Conservation (phyloP, 495 filamentous ascomycete species). For the Halenospora varia region DNA sequence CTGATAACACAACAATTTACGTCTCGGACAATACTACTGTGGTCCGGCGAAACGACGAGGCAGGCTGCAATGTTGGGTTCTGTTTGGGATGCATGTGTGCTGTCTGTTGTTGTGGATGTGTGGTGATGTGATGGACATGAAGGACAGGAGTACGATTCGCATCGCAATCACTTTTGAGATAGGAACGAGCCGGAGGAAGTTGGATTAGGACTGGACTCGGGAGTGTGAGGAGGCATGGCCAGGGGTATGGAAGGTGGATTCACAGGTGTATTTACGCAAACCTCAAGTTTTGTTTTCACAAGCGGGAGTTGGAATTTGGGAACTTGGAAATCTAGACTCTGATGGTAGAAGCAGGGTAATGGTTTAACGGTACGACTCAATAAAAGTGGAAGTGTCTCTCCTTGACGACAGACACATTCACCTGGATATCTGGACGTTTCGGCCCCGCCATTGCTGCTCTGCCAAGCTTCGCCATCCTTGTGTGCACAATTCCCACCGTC, state of each 20-base stretch:
- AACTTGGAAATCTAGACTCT: no score
- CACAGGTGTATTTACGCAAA: no score
- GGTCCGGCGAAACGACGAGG: background rate
- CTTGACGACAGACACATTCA: background rate
- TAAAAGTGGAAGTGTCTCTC: background rate
- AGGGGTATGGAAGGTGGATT: no score
- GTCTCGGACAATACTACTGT: background rate
- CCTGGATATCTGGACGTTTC: background rate
- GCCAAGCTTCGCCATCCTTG: constrained; percentile 6
- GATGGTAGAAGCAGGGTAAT: no score
- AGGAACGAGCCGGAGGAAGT: no score
- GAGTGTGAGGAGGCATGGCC: no score
- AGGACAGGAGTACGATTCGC: background rate
- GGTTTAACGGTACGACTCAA: no score
- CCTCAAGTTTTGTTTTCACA: no score
- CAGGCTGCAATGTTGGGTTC: background rate
- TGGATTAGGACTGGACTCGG: no score
- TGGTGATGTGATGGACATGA: background rate
- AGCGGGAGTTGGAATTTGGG: no score
- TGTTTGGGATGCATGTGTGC: background rate
- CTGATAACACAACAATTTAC: background rate
- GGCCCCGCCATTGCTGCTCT: background rate
- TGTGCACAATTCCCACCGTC: constrained; percentile 9
- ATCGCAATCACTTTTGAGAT: background rate
- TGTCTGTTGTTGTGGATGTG: background rate